Evolutionary conservation across 768 basidiomycete genomes (phyloP).

Genomic region (Termitomyces sp.): DNA sequence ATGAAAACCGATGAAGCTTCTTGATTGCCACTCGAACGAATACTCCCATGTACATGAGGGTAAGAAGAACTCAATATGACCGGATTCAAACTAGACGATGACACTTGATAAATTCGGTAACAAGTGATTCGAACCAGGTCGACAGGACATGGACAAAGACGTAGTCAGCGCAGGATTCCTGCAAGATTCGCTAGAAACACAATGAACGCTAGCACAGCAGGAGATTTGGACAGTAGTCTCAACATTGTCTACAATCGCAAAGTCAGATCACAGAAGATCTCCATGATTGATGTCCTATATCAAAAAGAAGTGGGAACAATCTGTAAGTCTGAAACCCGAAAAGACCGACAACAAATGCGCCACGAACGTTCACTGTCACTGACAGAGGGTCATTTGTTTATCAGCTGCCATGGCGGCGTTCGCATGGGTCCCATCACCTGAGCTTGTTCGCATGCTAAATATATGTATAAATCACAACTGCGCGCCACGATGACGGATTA

Average conservation of each 20-base stretch:
- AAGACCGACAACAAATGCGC: neutral
- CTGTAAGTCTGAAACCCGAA: neutral
- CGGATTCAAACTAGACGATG: neutral
- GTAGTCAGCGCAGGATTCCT: neutral
- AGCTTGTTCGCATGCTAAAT: neutral
- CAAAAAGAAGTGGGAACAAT: neutral
- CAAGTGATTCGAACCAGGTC: neutral
- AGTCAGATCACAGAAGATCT: neutral
- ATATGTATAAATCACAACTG: neutral
- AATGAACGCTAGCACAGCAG: neutral
- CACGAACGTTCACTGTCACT: neutral
- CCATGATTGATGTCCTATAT: neutral
- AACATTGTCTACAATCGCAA: no score
- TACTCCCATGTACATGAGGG: neutral
- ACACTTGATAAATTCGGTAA: neutral
- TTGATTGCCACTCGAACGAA: neutral
- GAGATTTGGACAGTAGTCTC: neutral
- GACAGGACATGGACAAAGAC: neutral
- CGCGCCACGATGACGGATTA: neutral
- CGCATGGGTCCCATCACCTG: neutral
- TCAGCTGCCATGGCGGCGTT: neutral
- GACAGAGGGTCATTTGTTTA: neutral
- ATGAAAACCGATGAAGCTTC: neutral
- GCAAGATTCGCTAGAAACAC: neutral
- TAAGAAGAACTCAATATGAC: neutral